Conservation (phyloP, 495 filamentous ascomycete species). For the Trichoderma gamsii region DNA sequence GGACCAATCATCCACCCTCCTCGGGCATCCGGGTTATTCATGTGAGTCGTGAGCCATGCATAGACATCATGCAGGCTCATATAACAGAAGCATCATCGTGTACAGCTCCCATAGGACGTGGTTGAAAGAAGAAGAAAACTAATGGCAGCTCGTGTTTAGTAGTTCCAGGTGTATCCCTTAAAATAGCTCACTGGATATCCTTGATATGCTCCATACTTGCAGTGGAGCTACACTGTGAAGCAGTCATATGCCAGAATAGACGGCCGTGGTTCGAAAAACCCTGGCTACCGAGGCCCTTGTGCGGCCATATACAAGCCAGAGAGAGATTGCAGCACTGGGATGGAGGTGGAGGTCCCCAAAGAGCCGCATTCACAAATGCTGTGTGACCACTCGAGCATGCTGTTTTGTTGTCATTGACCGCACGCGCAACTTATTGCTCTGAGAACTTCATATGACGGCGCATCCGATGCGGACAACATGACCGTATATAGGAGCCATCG, state of each 20-base stretch:
- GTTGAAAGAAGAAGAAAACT: neutral
- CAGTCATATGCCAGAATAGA: neutral
- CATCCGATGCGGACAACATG: neutral
- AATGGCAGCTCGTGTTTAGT: neutral
- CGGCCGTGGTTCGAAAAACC: neutral
- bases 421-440: neutral
- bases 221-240: neutral
- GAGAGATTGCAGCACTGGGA: neutral
- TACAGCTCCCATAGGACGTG: neutral
- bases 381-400: neutral
- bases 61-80: conserved; percentile 2
- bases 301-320: neutral
- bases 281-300: neutral
- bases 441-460: neutral
- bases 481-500: neutral
- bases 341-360: neutral
- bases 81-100: neutral
- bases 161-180: neutral
- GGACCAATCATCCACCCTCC: neutral
- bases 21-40: neutral
- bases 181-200: neutral
- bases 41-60: conserved; percentile 3
- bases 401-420: neutral
- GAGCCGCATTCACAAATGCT: conserved; percentile 1
- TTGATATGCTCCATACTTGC: neutral